Conservation (phyloP, 78 protist genomes). For the Bigelowiella natans region DNA sequence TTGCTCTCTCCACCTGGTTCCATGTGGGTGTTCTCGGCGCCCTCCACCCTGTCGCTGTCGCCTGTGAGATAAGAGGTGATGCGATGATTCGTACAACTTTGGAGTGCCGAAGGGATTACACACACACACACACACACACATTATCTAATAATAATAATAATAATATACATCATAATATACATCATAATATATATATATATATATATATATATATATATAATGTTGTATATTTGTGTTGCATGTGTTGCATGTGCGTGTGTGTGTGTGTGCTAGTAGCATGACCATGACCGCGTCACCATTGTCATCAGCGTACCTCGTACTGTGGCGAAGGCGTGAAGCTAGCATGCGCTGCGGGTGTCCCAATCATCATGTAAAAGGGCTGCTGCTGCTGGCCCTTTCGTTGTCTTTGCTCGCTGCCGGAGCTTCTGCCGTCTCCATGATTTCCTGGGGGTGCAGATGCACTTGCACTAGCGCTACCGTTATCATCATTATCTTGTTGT, state of each 20-base stretch:
- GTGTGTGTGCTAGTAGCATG: not conserved
- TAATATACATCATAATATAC: not conserved
- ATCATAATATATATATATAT: not conserved
- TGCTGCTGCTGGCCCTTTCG: not conserved
- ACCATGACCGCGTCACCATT: no score
- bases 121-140: no score
- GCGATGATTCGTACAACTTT: no score
- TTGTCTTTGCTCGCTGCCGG: no score
- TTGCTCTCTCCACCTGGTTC: no score
- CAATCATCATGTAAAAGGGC: not conserved
- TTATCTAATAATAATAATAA: not conserved
- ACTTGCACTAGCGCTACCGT: no score
- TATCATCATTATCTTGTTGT: not conserved
- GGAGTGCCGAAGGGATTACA: no score
- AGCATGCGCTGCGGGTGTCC: not conserved
- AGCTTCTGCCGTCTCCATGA: no score
- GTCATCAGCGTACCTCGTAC: no score
- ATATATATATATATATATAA: not conserved
- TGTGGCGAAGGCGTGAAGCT: not conserved
- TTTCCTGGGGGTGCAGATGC: no score
- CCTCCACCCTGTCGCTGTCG: not conserved
- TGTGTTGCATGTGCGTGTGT: not conserved
- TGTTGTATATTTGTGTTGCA: not conserved
- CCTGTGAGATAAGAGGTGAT: not conserved
- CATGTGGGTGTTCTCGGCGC: constrained; percentile 5